Percentiles rank a stretch among this genome's conserved stretches.
phyloP scores from a whole-genome alignment of 2,329 filamentous ascomycete genomes.

The Paracoccidioides brasiliensis region DNA sequence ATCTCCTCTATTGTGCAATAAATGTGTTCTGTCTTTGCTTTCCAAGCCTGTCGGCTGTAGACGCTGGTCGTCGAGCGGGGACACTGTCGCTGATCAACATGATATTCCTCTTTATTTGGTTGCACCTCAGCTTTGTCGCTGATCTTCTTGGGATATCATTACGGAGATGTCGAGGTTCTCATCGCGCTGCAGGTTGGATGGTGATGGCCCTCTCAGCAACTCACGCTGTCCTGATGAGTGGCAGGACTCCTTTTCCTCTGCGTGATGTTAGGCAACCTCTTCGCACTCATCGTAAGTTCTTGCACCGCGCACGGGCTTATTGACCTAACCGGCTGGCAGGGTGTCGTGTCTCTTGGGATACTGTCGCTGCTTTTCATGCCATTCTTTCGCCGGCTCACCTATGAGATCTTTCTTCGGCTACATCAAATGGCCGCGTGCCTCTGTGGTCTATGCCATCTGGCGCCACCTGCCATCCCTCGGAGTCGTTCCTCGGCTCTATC shows the following conservation, averaged over 20 bases:
- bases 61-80: slow-evolving; percentile 3
- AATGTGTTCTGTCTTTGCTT: slow-evolving; percentile 3
- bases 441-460: slow-evolving; percentile 14
- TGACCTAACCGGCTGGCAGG: slow-evolving; percentile 4
- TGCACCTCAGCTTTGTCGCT: slow-evolving; percentile 6
- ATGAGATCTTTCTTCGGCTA: slow-evolving; percentile 17
- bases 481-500: slow-evolving; percentile 11
- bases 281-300: slow-evolving; percentile 2
- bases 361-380: slow-evolving; percentile 14
- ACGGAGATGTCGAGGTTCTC: slow-evolving; percentile 1
- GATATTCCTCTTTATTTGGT: neutral
- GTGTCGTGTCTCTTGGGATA: slow-evolving; percentile 8
- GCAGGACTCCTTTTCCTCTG: neutral
- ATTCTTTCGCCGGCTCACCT: slow-evolving; percentile 12
- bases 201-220: neutral
- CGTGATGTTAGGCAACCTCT: slow-evolving; percentile 1
- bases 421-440: slow-evolving; percentile 14
- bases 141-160: slow-evolving; percentile 5
- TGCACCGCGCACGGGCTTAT: neutral
- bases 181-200: slow-evolving; percentile 3
- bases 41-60: neutral
- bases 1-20: slow-evolving; percentile 1
- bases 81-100: slow-evolving; percentile 4
- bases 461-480: slow-evolving; percentile 11
- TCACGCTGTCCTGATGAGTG: neutral